These are phyloP conservation scores for Termitomyces sp. DNA, from an alignment of 768 basidiomycete species.

Conservation along the genomic window DNA sequence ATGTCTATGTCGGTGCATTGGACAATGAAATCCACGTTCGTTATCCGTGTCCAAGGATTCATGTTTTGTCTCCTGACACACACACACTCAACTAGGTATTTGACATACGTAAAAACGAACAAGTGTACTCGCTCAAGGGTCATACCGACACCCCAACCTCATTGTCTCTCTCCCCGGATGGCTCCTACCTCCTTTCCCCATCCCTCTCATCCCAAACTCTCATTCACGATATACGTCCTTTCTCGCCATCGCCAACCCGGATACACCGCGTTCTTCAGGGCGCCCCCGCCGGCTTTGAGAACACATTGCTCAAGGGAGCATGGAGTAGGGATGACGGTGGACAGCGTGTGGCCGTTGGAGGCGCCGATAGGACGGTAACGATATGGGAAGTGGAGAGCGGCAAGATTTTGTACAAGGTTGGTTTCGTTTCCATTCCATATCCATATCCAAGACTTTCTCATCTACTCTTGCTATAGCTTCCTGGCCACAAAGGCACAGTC, in stretches of 20 bases:
- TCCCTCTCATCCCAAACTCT: slow-evolving; percentile 86
- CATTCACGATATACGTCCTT: slow-evolving; percentile 91
- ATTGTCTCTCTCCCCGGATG: slow-evolving; percentile 86
- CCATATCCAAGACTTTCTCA: no score
- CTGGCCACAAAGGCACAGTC: slow-evolving; percentile 96
- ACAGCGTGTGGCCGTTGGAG: slow-evolving; percentile 78
- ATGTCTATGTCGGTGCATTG: slow-evolving; percentile 85
- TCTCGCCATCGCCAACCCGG: slow-evolving; percentile 78
- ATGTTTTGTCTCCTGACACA: not conserved
- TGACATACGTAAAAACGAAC: slow-evolving; percentile 80
- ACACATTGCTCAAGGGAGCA: slow-evolving; percentile 71
- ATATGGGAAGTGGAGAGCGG: slow-evolving; percentile 84
- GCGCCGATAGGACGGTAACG: slow-evolving; percentile 81
- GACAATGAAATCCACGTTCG: slow-evolving; percentile 96
- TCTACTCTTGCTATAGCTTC: slow-evolving; percentile 44
- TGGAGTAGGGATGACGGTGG: slow-evolving; percentile 90
- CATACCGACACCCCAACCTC: slow-evolving; percentile 94
- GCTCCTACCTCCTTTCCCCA: slow-evolving; percentile 82
- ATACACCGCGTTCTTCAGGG: slow-evolving; percentile 77
- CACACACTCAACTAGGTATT: slow-evolving; percentile 53
- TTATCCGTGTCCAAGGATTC: slow-evolving; percentile 13
- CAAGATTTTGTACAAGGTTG: slow-evolving; percentile 74
- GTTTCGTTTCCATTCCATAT: slow-evolving; percentile 1
- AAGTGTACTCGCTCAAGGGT: slow-evolving; percentile 75
- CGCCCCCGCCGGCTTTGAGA: slow-evolving; percentile 93